These are phyloP conservation scores for Zygotorulaspora chibaensis DNA, from an alignment of 805 yeast genomes.

Conservation along the genomic window DNA sequence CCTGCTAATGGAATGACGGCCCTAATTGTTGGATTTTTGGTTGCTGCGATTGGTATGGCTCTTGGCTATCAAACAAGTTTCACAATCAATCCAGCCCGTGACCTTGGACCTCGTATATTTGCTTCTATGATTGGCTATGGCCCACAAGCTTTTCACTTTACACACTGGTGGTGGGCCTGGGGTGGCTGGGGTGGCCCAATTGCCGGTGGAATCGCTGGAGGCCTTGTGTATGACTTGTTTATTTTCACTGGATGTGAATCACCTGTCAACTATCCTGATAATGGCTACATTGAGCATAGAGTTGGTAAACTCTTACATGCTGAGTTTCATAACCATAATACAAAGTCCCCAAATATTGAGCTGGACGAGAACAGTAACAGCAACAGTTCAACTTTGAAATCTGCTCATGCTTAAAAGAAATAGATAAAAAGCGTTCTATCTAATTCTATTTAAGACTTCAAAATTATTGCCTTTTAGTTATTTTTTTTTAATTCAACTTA, in stretches of 20 bases:
- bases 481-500: too few relatives aligned
- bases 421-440: too few relatives aligned
- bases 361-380: conserved; percentile 1
- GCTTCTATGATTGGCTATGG: conserved; percentile 42
- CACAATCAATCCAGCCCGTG: conserved; percentile 47
- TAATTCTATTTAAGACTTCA: too few relatives aligned
- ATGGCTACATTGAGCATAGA: conserved; percentile 20
- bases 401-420: neutral
- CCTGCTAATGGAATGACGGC: conserved; percentile 40
- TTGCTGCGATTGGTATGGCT: conserved; percentile 41
- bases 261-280: conserved; percentile 38
- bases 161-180: conserved; percentile 37
- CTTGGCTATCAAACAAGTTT: conserved; percentile 47
- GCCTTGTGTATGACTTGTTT: conserved; percentile 41
- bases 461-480: too few relatives aligned
- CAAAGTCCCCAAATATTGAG: neutral
- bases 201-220: conserved; percentile 43
- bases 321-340: conserved; percentile 1
- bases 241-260: conserved; percentile 44
- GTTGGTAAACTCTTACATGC: conserved; percentile 12
- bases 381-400: conserved; percentile 1
- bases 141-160: conserved; percentile 18
- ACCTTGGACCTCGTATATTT: conserved; percentile 45
- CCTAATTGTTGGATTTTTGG: conserved; percentile 39
- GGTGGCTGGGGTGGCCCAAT: conserved; percentile 39